Evolutionary conservation across 169 alveolate genomes (phyloP).

Genomic region (Babesia caballi): DNA sequence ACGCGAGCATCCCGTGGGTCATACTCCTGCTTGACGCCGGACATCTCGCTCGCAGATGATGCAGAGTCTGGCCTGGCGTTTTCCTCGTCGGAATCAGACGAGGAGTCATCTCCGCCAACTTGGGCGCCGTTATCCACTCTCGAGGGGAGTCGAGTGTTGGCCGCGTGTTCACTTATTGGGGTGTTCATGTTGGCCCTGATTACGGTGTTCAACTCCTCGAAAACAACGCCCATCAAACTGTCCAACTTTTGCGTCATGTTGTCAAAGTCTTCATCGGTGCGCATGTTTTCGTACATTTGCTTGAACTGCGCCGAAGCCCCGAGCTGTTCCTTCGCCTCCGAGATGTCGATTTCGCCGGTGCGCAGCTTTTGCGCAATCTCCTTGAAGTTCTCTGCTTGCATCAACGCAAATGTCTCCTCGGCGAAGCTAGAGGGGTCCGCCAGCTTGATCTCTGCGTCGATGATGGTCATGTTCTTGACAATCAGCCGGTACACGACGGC

Average conservation of each 20-base stretch:
- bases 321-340: conserved; percentile 18
- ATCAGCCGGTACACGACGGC: conserved; percentile 34
- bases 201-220: conserved; percentile 9
- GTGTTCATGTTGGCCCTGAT: background rate
- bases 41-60: background rate
- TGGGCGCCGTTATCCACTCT: background rate
- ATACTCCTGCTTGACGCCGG: background rate
- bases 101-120: background rate
- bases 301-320: conserved; percentile 62
- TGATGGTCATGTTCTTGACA: conserved; percentile 53
- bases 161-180: background rate
- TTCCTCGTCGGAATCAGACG: conserved; percentile 10
- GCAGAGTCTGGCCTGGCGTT: background rate
- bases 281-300: conserved; percentile 41
- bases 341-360: conserved; percentile 21
- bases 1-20: background rate
- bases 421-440: conserved; percentile 35
- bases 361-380: conserved; percentile 23
- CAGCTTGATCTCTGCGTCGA: conserved; percentile 53
- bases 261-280: conserved; percentile 74
- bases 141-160: background rate
- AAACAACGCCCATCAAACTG: conserved; percentile 40
- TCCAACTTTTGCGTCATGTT: conserved; percentile 69
- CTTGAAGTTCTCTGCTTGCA: conserved; percentile 31
- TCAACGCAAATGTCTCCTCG: conserved; percentile 27